Evolutionary conservation across 768 basidiomycete genomes (phyloP), one percentile per base, ranked within the genome.

Genomic region (Amyloporia xantha): DNA sequence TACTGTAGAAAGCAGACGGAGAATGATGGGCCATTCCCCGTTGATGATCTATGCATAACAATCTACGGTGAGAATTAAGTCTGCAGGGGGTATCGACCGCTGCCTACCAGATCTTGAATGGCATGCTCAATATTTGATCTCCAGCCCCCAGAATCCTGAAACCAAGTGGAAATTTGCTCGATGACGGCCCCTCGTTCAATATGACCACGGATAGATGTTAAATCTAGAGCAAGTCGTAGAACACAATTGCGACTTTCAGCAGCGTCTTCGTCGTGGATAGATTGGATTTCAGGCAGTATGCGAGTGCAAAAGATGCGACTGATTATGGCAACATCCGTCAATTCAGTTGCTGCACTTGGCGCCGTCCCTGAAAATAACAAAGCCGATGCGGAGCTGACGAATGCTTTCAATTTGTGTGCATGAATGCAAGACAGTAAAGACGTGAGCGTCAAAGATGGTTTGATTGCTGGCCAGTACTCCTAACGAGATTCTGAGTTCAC

Each of bases 381-480:
- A 20, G 52, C 43, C 20, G 68, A 50, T 46, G 68, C 52, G 47
- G 66, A 60, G 30, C 60, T 63, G 40, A 67, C 56, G 60, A 75
- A 71, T 38, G 62, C 61, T 30, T 61, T 65, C 12, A 85, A 59
- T 47, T 74, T 78, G 17, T 77, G 72, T 20, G 67, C 63, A 45
- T 76, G 70, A 25, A 82, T 73, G 3, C 70, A 64, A 5, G 67
- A 64, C 19, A 76, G 64, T 4, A 82, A 59, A 2, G 76, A 69
- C 4, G 77, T 76, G 28, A 71, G 68, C 4, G 59, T 51, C 3
- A 33, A 53, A 17, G 64, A 52, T 3, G 62, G 57, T 17, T 65
- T 57, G n/a, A 63, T 60, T 4, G 62, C 56, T 9, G 70, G 65
- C 80, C 81, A 82, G 58, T 75, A 74, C 53, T 74, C 67, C 76